A percentile compares a stretch with the other conserved stretches of the same genome.
phyloP scores from a whole-genome alignment of 257 asterid genomes.

The Marsdenia floribunda region DNA sequence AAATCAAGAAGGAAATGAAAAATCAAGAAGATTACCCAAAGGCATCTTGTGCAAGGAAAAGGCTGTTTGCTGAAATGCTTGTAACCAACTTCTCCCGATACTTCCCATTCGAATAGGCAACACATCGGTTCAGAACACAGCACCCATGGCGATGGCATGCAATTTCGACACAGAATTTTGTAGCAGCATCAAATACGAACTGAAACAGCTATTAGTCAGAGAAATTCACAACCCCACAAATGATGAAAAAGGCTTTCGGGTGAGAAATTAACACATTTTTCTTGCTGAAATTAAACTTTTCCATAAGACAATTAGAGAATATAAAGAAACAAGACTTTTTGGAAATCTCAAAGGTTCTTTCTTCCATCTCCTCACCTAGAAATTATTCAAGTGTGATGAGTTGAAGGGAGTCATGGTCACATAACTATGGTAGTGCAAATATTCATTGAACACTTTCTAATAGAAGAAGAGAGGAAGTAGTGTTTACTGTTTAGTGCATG shows the following conservation, averaged over 20 bases:
- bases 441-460: neutral
- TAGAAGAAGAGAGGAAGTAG: neutral
- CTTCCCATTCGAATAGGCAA: slow-evolving; percentile 52
- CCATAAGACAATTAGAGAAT: neutral
- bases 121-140: slow-evolving; percentile 38
- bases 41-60: slow-evolving; percentile 83
- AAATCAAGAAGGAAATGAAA: neutral
- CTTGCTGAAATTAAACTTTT: neutral
- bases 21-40: slow-evolving; percentile 51
- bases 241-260: neutral
- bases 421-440: neutral
- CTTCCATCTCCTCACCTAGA: neutral
- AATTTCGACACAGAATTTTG: slow-evolving; percentile 31
- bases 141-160: slow-evolving; percentile 48
- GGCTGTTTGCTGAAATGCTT: slow-evolving; percentile 55
- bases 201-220: slow-evolving; percentile 16
- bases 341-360: neutral
- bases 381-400: neutral
- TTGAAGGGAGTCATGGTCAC: neutral
- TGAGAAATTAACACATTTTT: neutral
- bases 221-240: neutral
- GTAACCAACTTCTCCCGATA: slow-evolving; percentile 54
- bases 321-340: neutral
- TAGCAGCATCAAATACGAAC: slow-evolving; percentile 37
- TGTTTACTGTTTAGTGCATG: neutral